Percentiles rank a stretch among this genome's conserved stretches.
Conservation (phyloP, 176 grass and related monocot species). For the Oryza longistaminata region DNA sequence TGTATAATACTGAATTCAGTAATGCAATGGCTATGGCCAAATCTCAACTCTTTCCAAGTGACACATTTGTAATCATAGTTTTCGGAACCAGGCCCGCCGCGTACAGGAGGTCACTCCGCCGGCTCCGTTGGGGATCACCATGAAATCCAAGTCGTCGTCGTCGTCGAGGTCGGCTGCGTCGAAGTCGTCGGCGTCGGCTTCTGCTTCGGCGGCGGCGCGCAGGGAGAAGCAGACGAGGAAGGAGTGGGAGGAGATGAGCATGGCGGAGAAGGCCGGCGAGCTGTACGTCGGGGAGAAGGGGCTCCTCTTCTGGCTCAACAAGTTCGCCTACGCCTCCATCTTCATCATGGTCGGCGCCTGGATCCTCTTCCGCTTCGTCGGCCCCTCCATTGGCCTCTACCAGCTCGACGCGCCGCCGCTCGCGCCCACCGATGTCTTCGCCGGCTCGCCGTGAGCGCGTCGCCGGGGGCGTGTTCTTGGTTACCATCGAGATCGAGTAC, state of each 20-base stretch:
- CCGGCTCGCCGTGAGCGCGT: neutral
- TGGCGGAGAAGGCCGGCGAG: constrained; percentile 75
- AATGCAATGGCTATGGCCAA: neutral
- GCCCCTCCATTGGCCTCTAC: constrained; percentile 69
- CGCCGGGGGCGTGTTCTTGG: neutral
- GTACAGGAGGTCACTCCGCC: constrained; percentile 17
- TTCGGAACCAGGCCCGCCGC: constrained; percentile 45
- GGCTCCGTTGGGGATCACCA: constrained; percentile 25
- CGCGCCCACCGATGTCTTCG: constrained; percentile 53
- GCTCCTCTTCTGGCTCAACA: constrained; percentile 92
- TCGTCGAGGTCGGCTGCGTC: neutral
- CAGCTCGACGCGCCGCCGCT: constrained; percentile 79
- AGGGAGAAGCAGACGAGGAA: constrained; percentile 47
- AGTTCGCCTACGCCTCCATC: constrained; percentile 92
- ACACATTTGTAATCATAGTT: neutral
- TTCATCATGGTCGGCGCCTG: constrained; percentile 76
- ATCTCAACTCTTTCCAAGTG: neutral
- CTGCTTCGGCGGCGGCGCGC: neutral
- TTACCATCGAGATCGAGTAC: neutral
- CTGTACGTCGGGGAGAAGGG: constrained; percentile 93
- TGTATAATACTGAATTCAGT: neutral
- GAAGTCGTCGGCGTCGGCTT: neutral
- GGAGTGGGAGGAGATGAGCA: constrained; percentile 83
- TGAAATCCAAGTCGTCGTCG: neutral
- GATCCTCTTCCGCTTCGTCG: constrained; percentile 94